Conservation (phyloP, 208 protist species). For the Acanthamoeba sp. region DNA sequence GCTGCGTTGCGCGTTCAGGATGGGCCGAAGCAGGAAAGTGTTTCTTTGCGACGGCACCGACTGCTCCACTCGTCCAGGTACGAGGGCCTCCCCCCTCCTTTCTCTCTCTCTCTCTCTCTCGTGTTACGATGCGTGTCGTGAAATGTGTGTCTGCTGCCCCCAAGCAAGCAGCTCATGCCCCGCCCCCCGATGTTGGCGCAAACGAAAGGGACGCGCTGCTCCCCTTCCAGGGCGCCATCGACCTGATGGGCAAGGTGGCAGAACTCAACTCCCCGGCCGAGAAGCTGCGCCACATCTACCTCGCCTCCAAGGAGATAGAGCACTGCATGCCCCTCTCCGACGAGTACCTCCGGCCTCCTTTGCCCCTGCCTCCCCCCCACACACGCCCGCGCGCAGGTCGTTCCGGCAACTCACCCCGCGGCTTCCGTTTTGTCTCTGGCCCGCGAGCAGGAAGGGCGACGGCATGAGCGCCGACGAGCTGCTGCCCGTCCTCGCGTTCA, state of each 20-base stretch:
- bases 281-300: constrained; percentile 24
- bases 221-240: constrained; percentile 39
- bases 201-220: neutral
- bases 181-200: too few relatives aligned
- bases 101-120: neutral
- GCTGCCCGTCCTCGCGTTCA: constrained; percentile 22
- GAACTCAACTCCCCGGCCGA: neutral
- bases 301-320: constrained; percentile 62
- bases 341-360: neutral
- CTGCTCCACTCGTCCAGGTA: neutral
- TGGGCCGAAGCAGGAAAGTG: constrained; percentile 44
- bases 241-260: neutral
- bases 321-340: neutral
- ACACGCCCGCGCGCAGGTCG: too few relatives aligned
- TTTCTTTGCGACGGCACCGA: constrained; percentile 4
- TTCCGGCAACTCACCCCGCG: neutral
- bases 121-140: too few relatives aligned
- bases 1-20: neutral
- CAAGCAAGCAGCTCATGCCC: too few relatives aligned
- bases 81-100: too few relatives aligned
- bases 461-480: constrained; percentile 49
- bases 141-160: too few relatives aligned
- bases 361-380: too few relatives aligned
- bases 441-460: neutral
- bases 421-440: neutral